A percentile compares a stretch with the other conserved stretches of the same genome.
Conservation (phyloP, 2,329 filamentous ascomycete genomes). For the Aspergillus calidoustus region DNA sequence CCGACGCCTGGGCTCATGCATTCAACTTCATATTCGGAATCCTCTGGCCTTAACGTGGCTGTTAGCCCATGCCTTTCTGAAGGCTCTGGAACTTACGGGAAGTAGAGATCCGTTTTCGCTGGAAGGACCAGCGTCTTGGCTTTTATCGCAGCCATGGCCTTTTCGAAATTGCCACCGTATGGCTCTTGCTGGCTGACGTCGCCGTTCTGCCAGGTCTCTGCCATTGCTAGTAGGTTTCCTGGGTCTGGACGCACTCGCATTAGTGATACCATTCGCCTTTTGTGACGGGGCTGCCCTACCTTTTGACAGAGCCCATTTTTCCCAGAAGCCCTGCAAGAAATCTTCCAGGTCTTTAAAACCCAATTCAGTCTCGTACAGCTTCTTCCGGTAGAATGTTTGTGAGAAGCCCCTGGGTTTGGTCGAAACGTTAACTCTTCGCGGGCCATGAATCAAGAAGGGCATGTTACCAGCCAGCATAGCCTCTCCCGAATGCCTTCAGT, state of each 20-base stretch:
- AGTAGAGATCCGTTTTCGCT: slow-evolving; percentile 76
- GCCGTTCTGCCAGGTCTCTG: slow-evolving; percentile 77
- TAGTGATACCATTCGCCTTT: neutral
- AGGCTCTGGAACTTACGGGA: slow-evolving; percentile 60
- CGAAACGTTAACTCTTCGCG: neutral
- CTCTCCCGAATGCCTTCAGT: slow-evolving; percentile 72
- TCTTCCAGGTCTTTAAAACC: slow-evolving; percentile 72
- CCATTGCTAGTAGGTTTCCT: slow-evolving; percentile 74
- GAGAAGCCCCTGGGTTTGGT: slow-evolving; percentile 66
- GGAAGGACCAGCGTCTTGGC: slow-evolving; percentile 74
- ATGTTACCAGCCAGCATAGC: slow-evolving; percentile 71
- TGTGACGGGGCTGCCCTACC: slow-evolving; percentile 37
- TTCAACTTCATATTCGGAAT: slow-evolving; percentile 73
- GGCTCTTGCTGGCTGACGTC: slow-evolving; percentile 71
- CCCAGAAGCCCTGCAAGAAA: slow-evolving; percentile 78
- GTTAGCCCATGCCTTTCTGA: slow-evolving; percentile 11
- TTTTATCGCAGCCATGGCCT: slow-evolving; percentile 70
- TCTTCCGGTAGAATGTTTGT: slow-evolving; percentile 76
- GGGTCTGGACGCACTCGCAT: slow-evolving; percentile 56
- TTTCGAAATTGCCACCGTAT: slow-evolving; percentile 69
- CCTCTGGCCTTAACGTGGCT: slow-evolving; percentile 65
- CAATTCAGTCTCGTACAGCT: slow-evolving; percentile 66
- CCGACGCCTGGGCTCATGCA: slow-evolving; percentile 65
- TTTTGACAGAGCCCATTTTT: slow-evolving; percentile 72
- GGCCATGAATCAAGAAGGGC: neutral